Conservation (phyloP, 352 stramenopile genomes). For the Blastocystis sp. region DNA sequence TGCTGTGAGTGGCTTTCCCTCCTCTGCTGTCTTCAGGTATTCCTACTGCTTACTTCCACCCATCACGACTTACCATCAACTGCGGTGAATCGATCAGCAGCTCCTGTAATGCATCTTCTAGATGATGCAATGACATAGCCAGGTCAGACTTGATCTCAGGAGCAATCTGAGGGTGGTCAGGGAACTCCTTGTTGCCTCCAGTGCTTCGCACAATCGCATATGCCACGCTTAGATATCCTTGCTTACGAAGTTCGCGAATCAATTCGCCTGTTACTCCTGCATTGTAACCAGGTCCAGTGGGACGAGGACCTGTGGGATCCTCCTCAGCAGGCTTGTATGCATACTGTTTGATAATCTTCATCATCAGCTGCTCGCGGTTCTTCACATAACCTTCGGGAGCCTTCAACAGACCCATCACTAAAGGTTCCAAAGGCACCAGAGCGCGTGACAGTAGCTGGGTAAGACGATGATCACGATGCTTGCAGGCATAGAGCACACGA, state of each 20-base stretch:
- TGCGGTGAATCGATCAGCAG: slow-evolving; percentile 38
- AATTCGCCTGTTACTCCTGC: slow-evolving; percentile 50
- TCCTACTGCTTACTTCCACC: background rate
- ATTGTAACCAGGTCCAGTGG: slow-evolving; percentile 50
- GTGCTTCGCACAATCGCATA: slow-evolving; percentile 59
- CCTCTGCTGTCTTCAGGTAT: slow-evolving; percentile 48
- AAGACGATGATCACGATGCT: slow-evolving; percentile 52
- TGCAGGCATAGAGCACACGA: slow-evolving; percentile 56
- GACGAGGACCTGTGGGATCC: slow-evolving; percentile 37
- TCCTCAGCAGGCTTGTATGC: slow-evolving; percentile 57
- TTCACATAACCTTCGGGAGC: slow-evolving; percentile 46
- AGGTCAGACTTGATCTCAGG: slow-evolving; percentile 53
- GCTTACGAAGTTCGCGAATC: slow-evolving; percentile 53
- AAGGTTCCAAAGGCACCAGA: slow-evolving; percentile 47
- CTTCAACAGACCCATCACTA: slow-evolving; percentile 49
- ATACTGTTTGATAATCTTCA: slow-evolving; percentile 50
- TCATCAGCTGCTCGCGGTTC: slow-evolving; percentile 57
- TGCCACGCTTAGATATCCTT: slow-evolving; percentile 32
- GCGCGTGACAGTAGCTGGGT: slow-evolving; percentile 54
- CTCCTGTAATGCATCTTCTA: slow-evolving; percentile 58
- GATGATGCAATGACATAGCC: slow-evolving; percentile 39
- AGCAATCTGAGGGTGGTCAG: slow-evolving; percentile 52
- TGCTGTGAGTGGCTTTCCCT: slow-evolving; percentile 45
- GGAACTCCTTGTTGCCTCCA: slow-evolving; percentile 57
- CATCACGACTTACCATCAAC: background rate